A percentile compares a stretch with the other conserved stretches of the same genome.
These are phyloP conservation scores for Groenewaldozyma sp. DNA, from an alignment of 1,139 yeast genomes.

Conservation along the genomic window DNA sequence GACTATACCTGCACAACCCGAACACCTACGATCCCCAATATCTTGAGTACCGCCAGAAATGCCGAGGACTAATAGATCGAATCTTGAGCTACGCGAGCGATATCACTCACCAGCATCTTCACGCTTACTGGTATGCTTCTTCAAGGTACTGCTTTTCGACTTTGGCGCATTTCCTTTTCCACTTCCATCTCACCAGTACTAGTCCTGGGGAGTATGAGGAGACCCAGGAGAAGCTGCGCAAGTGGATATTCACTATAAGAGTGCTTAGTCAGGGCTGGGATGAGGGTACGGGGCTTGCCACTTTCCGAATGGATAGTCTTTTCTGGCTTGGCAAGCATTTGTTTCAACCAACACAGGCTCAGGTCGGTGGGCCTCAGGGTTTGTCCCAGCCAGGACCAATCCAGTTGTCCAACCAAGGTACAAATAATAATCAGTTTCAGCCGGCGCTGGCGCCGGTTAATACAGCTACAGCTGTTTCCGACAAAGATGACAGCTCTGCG, in stretches of 20 bases:
- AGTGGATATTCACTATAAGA: conserved; percentile 27
- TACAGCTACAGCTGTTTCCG: neutral
- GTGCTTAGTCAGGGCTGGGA: conserved; percentile 28
- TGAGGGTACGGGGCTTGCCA: conserved; percentile 32
- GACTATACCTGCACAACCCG: conserved; percentile 22
- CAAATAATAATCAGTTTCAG: neutral
- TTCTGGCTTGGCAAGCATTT: conserved; percentile 25
- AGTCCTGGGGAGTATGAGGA: conserved; percentile 24
- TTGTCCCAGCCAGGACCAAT: neutral
- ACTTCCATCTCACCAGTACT: conserved; percentile 28
- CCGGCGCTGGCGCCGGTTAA: neutral
- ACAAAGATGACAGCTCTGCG: neutral
- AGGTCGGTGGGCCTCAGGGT: neutral
- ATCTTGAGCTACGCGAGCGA: conserved; percentile 27
- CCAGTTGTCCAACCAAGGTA: neutral
- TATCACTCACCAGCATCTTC: conserved; percentile 30
- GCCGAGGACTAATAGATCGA: conserved; percentile 25
- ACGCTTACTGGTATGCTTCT: conserved; percentile 32
- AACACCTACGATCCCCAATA: conserved; percentile 16
- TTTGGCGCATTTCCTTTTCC: conserved; percentile 28
- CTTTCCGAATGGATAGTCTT: conserved; percentile 28
- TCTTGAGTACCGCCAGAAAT: conserved; percentile 22
- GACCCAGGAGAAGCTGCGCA: conserved; percentile 24
- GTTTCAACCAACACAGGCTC: conserved; percentile 6
- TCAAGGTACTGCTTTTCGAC: conserved; percentile 28